Percentiles rank a stretch among this genome's conserved stretches.
Conservation (phyloP, 768 basidiomycete genomes). For the Multifurca ochricompacta region DNA sequence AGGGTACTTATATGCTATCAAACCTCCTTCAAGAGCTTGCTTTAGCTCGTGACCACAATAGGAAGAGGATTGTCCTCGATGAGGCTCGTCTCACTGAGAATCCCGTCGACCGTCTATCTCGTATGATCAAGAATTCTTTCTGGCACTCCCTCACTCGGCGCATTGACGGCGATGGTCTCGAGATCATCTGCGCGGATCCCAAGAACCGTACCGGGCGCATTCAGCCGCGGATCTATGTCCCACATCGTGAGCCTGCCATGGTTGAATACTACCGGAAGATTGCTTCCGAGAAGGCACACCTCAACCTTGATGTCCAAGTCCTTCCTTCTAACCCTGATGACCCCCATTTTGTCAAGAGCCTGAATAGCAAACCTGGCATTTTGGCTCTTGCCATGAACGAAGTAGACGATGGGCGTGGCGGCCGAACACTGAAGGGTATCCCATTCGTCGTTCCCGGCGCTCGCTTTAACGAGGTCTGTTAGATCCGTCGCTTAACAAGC, state of each 20-base stretch:
- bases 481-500: background rate
- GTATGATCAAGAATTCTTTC: conserved; percentile 97
- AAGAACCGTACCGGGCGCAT: conserved; percentile 91
- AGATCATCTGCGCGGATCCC: conserved; percentile 95
- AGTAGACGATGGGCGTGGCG: conserved; percentile 69
- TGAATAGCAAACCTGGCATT: conserved; percentile 92
- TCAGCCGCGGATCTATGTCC: conserved; percentile 92
- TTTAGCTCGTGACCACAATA: conserved; percentile 87
- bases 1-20: conserved; percentile 99
- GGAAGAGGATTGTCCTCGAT: conserved; percentile 97
- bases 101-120: conserved; percentile 90
- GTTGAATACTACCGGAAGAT: conserved; percentile 92
- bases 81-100: conserved; percentile 97
- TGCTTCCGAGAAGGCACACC: conserved; percentile 83
- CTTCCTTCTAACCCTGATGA: conserved; percentile 85
- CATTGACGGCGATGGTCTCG: conserved; percentile 94
- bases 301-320: conserved; percentile 88
- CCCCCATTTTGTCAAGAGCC: conserved; percentile 79
- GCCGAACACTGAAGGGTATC: conserved; percentile 80
- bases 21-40: conserved; percentile 98
- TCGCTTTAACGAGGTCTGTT: conserved; percentile 83
- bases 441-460: conserved; percentile 97
- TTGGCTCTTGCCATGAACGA: conserved; percentile 95
- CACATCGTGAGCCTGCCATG: conserved; percentile 88
- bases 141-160: conserved; percentile 96